Base-by-base conservation (phyloP, 2,329 filamentous ascomycete species). In the Aureobasidium mangrovei region DNA sequence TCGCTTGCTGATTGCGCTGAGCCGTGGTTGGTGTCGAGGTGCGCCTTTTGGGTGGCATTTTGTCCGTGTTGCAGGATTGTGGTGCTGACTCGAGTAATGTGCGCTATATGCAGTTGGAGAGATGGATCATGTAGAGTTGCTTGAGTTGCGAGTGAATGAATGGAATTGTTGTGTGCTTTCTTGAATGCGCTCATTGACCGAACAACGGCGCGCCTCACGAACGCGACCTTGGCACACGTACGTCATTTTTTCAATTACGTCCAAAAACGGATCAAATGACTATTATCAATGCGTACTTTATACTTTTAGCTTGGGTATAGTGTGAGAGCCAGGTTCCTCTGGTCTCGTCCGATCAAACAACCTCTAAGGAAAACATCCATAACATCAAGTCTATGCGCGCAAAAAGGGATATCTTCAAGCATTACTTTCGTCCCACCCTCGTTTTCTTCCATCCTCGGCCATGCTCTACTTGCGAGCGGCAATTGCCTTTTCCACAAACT, bases 401-500 rank as follows among this genome's bases (percentile, higher is more conserved):
- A n/a, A 47, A 35, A 28, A 35, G 40, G 35, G 38, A 32, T 40
- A 36, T 52, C 47, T 42, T 31, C 47, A 35, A 42, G 47, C 47
- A 52, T 52, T 52, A 52, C 39, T 38, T 18, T 42, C 47, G 39
- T 52, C 29, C 47, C 39, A 18, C 4, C 7, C 3, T 8, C 28
- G 26, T 8, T 27, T 26, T 35, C 27, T n/a, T 29, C 24, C 24
- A 24, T 24, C 44, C 53, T 48, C 48, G 24, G 43, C 43, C 7
- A 38, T 48, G 31, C 31, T 53, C 36, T 55, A 55, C 53, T 62
- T 65, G 56, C 62, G 58, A 41, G 57, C 47, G 24, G 55, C 63
- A 59, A 64, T 61, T 54, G 76, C 59, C 49, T 69, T 69, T 57
- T 85, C 84, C 48, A 96, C 67, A 64, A 97, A 79, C 71, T 86